phyloP scores from a whole-genome alignment of 441 rosid genomes.

The Raphanus hybrid region DNA sequence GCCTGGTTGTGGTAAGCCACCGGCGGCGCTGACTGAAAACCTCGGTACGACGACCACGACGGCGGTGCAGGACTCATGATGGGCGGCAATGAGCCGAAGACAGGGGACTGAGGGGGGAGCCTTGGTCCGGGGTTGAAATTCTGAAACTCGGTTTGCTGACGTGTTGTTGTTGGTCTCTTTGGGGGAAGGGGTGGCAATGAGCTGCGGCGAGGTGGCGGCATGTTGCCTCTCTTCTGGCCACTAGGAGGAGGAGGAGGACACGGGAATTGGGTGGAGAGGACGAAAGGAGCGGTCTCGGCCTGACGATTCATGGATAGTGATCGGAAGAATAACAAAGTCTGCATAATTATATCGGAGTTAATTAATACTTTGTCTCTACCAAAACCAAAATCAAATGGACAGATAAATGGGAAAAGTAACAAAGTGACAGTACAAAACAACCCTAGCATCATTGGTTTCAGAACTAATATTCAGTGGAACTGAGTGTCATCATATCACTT shows the following conservation, averaged over 20 bases:
- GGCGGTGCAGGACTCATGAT: neutral
- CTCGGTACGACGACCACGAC: neutral
- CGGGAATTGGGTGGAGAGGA: neutral
- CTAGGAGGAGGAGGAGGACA: neutral
- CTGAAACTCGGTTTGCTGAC: constrained; percentile 48
- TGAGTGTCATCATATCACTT: neutral
- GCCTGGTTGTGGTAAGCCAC: neutral
- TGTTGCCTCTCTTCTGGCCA: neutral
- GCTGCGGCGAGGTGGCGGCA: neutral
- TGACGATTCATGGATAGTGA: constrained; percentile 17
- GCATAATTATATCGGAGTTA: constrained; percentile 58
- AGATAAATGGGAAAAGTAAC: neutral
- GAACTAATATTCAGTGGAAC: neutral
- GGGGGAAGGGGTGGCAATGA: constrained; percentile 36
- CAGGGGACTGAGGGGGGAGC: neutral
- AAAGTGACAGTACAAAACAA: neutral
- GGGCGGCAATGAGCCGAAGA: neutral
- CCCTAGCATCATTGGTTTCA: neutral
- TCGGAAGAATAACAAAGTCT: constrained; percentile 35
- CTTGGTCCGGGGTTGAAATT: constrained; percentile 47
- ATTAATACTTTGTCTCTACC: constrained; percentile 21
- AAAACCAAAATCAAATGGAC: neutral
- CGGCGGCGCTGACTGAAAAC: neutral
- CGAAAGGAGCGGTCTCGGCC: neutral
- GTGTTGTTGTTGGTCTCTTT: constrained; percentile 51